These are phyloP conservation scores for Trichoderma atrobrunneum DNA, from an alignment of 2,329 filamentous ascomycete genomes.

Conservation along the genomic window DNA sequence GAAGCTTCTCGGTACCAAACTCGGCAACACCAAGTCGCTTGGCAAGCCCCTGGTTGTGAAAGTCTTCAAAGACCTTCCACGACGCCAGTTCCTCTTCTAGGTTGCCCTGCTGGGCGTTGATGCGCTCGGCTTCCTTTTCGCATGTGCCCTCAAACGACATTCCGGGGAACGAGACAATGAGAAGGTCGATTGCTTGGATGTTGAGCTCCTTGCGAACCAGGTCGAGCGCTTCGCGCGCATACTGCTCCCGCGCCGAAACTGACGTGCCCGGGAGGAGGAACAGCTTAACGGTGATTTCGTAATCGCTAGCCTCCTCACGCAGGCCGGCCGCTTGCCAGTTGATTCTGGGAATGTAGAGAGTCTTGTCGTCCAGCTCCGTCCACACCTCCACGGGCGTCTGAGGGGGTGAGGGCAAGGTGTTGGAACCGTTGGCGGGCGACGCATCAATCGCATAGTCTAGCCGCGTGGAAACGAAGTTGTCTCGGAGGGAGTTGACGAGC, in stretches of 20 bases:
- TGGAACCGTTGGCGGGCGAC: conserved; percentile 32
- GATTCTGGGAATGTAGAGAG: conserved; percentile 74
- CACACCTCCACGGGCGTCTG: conserved; percentile 50
- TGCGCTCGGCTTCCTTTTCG: conserved; percentile 69
- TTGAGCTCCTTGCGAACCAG: conserved; percentile 78
- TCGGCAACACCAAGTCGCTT: conserved; percentile 81
- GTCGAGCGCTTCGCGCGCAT: conserved; percentile 74
- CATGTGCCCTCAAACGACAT: conserved; percentile 92
- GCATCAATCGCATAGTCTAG: conserved; percentile 50
- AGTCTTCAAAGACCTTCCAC: conserved; percentile 69
- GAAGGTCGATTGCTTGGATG: conserved; percentile 73
- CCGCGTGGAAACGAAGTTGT: conserved; percentile 76
- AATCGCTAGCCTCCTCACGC: conserved; percentile 75
- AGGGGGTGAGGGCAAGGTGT: conserved; percentile 27
- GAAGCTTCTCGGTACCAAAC: conserved; percentile 80
- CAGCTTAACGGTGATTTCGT: conserved; percentile 93
- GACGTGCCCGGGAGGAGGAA: conserved; percentile 81
- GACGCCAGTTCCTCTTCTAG: conserved; percentile 67
- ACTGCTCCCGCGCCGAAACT: conserved; percentile 60
- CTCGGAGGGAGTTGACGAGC: conserved; percentile 80
- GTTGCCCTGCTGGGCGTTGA: conserved; percentile 59
- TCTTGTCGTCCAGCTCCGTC: conserved; percentile 62
- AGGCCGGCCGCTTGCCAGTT: conserved; percentile 70
- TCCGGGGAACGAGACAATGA: conserved; percentile 90
- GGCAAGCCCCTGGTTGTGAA: conserved; percentile 70